Conservation (phyloP, 164 flowering plant genomes). For the Dillenia turbinata region DNA sequence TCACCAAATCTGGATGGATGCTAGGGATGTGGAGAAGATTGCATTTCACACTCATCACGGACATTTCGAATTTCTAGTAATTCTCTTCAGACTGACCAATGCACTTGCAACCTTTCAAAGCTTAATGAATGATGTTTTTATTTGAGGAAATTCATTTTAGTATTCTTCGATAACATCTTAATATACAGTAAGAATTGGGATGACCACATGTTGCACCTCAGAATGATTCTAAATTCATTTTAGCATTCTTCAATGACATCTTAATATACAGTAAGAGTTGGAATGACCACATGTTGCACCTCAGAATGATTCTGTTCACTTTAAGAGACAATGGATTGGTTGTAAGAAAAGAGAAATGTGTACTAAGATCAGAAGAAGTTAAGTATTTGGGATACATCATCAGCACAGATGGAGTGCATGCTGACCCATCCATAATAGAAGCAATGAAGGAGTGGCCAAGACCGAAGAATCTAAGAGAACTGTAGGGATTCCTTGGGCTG, state of each 20-base stretch:
- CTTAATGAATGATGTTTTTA: neutral
- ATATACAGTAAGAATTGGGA: neutral
- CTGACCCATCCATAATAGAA: neutral
- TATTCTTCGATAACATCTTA: neutral
- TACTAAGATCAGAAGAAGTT: neutral
- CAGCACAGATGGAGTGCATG: neutral
- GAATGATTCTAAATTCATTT: neutral
- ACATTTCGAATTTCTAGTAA: neutral
- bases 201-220: neutral
- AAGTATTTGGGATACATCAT: neutral
- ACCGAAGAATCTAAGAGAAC: neutral
- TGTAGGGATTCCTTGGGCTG: neutral
- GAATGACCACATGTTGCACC: neutral
- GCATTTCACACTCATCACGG: neutral
- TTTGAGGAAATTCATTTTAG: neutral
- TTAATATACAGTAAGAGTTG: neutral
- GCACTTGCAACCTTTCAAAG: neutral
- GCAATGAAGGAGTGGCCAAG: neutral
- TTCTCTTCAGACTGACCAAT: neutral
- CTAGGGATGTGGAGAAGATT: neutral
- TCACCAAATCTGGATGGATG: neutral
- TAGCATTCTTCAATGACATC: constrained; percentile 2
- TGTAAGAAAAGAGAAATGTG: neutral
- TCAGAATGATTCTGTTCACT: neutral
- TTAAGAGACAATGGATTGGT: neutral